Base-by-base conservation (phyloP, 345 rosid genomes). In the Camelina sativa region DNA sequence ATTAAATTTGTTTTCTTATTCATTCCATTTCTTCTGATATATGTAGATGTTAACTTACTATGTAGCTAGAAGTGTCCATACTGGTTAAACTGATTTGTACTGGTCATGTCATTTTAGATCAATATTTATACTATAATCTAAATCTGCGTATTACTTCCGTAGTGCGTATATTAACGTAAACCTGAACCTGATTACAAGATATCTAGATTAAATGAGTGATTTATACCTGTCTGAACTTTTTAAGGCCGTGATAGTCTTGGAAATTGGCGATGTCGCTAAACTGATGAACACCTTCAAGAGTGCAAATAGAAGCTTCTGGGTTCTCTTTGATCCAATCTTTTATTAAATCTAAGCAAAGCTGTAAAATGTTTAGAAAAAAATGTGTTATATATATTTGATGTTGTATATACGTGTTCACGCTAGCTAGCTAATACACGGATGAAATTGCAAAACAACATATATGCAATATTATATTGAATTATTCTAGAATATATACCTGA, bases 241-340 rank as follows among this genome's bases (percentile, higher is more conserved):
- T 74, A 47, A 89, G 77, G 74, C 98, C 98, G 55, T 91, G 93
- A 69, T 94, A 94, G 53, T 94, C 98, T 75, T 94, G 98, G 60
- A 83, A 94, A 54, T 6, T 87, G 11, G 98, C 94, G 23, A 87
- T 79, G 60, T 89, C 87, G 66, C 70, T 82, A 75, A 94, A 89
- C 67, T 68, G 71, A 15, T 80, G 72, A 62, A 78, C 75, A 54
- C 97, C 98, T 59, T 87, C 90, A 9, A 72, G 30, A 3, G 89
- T 89, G 78, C 97, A 93, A 54, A 93, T 82, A 62, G 98, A 91
- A 51, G 94, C 94, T 6, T 69, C 1, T 7, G 96, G 95, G 59
- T 93, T 84, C 15, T 81, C 79, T 74, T 34, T 76, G 25, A 91
- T 77, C 98, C 98, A 93, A 11, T 84, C 85, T 48, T 79, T 56